A percentile compares a stretch with the other conserved stretches of the same genome.
Evolutionary conservation across 768 basidiomycete species (phyloP).

Genomic region (Calocera cornea): DNA sequence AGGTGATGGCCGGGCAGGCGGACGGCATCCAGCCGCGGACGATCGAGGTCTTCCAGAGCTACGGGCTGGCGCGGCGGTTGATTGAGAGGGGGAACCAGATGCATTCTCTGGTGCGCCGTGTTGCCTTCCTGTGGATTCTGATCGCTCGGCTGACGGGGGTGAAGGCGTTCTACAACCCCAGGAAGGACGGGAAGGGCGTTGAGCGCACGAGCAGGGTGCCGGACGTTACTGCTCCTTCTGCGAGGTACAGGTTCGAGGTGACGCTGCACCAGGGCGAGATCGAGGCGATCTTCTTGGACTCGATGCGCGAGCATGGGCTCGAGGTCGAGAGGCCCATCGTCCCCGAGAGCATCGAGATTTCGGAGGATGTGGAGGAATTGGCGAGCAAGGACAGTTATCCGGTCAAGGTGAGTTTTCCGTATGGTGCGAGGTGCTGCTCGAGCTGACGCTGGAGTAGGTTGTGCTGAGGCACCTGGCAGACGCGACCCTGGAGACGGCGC

Average conservation of each 20-base stretch:
- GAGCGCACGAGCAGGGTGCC: slow-evolving; percentile 51
- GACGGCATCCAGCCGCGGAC: slow-evolving; percentile 45
- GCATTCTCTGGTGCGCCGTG: slow-evolving; percentile 43
- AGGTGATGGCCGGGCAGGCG: slow-evolving; percentile 39
- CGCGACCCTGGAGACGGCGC: neutral
- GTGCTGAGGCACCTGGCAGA: slow-evolving; percentile 17
- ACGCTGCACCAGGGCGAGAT: slow-evolving; percentile 31
- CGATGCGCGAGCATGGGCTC: slow-evolving; percentile 12
- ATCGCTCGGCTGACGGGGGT: neutral
- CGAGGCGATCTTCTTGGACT: slow-evolving; percentile 12
- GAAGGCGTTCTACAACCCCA: slow-evolving; percentile 66
- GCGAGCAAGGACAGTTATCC: slow-evolving; percentile 18
- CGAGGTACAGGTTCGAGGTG: slow-evolving; percentile 62
- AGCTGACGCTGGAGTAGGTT: slow-evolving; percentile 6
- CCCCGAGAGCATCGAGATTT: slow-evolving; percentile 18
- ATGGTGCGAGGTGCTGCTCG: neutral
- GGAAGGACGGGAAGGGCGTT: slow-evolving; percentile 12
- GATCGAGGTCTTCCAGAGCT: slow-evolving; percentile 51
- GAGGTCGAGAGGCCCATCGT: slow-evolving; percentile 20
- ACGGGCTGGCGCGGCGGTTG: slow-evolving; percentile 56
- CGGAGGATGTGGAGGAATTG: slow-evolving; percentile 16
- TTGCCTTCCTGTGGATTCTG: neutral
- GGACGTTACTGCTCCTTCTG: slow-evolving; percentile 47
- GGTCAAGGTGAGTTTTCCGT: slow-evolving; percentile 10
- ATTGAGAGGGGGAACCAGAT: slow-evolving; percentile 53